These are phyloP conservation scores for Phenoliferia sp. DNA, from an alignment of 1,284 basidiomycete species.

Conservation along the genomic window DNA sequence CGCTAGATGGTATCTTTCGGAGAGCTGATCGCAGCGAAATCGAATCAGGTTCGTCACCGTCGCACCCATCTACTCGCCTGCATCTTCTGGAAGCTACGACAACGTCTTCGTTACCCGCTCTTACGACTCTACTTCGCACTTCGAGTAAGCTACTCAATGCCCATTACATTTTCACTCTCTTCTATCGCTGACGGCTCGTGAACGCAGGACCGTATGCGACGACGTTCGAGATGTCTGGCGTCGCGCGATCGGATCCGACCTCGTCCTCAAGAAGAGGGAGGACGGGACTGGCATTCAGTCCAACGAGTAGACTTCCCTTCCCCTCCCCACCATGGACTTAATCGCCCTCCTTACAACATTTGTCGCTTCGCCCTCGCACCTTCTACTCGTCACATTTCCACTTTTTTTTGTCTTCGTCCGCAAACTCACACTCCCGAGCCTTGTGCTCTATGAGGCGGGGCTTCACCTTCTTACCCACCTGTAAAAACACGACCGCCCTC, in stretches of 20 bases:
- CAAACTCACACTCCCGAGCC: too few relatives aligned
- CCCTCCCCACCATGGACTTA: too few relatives aligned
- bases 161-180: background rate
- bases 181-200: background rate
- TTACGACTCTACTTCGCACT: slow-evolving; percentile 98
- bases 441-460: too few relatives aligned
- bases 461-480: too few relatives aligned
- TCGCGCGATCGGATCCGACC: slow-evolving; percentile 66
- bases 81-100: slow-evolving; percentile 63
- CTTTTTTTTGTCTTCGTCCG: too few relatives aligned
- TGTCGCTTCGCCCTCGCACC: too few relatives aligned
- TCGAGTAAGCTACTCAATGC: slow-evolving; percentile 54
- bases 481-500: too few relatives aligned
- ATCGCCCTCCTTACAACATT: too few relatives aligned
- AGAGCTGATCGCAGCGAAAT: background rate
- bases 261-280: slow-evolving; percentile 79
- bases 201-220: slow-evolving; percentile 49
- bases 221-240: slow-evolving; percentile 93
- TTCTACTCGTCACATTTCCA: too few relatives aligned
- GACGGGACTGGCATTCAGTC: slow-evolving; percentile 33
- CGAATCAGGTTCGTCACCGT: slow-evolving; percentile 81
- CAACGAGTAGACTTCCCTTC: background rate
- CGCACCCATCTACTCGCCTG: slow-evolving; percentile 82
- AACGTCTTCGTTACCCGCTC: slow-evolving; percentile 96
- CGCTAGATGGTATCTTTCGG: slow-evolving; percentile 1